Conservation (phyloP, 331 rosid species). For the Rosa hybrid region DNA sequence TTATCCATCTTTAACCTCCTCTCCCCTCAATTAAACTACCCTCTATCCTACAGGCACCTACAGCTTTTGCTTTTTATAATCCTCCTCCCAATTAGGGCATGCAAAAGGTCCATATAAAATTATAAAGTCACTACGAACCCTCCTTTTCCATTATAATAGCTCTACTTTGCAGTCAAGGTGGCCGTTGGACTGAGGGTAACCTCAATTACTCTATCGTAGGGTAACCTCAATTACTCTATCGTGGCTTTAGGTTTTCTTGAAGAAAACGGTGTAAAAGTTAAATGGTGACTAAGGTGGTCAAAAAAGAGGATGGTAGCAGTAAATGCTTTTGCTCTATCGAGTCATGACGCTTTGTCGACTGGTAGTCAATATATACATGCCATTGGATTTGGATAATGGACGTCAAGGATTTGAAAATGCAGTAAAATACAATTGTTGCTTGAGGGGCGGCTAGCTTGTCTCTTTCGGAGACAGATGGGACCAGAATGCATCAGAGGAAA, state of each 20-base stretch:
- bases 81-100: slow-evolving; percentile 13
- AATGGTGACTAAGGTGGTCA: slow-evolving; percentile 41
- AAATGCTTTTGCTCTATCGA: neutral
- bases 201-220: slow-evolving; percentile 5
- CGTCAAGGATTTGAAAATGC: neutral
- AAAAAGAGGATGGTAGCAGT: slow-evolving; percentile 38
- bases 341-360: slow-evolving; percentile 27
- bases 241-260: slow-evolving; percentile 3
- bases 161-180: slow-evolving; percentile 1
- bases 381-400: neutral
- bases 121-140: neutral
- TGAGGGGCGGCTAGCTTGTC: slow-evolving; percentile 6
- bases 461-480: neutral
- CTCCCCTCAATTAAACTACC: slow-evolving; percentile 28
- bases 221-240: slow-evolving; percentile 9
- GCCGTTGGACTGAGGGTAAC: slow-evolving; percentile 10
- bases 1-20: slow-evolving; percentile 25
- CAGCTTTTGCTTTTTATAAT: slow-evolving; percentile 6
- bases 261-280: neutral
- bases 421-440: neutral
- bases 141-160: slow-evolving; percentile 17
- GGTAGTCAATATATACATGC: neutral
- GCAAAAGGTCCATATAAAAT: slow-evolving; percentile 7
- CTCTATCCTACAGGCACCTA: neutral
- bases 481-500: neutral